phyloP scores from a whole-genome alignment of 768 basidiomycete species.

The Cubamyces sp. region DNA sequence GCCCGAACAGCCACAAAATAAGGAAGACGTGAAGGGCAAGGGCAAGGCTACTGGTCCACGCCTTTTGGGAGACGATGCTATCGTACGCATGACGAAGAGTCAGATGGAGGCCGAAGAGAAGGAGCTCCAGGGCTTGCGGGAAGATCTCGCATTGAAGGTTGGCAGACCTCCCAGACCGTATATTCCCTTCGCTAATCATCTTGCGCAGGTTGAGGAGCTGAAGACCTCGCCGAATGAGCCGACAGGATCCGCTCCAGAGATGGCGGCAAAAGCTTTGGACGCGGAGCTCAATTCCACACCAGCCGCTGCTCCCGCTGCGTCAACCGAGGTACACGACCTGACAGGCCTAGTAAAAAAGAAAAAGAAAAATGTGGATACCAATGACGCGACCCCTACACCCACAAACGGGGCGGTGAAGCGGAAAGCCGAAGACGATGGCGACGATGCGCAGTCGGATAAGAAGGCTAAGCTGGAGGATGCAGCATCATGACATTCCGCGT shows the following conservation, averaged over 20 bases:
- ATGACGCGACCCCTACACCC: conserved; percentile 28
- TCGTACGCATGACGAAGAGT: conserved; percentile 68
- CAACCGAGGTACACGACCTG: conserved; percentile 72
- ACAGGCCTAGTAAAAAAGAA: conserved; percentile 92
- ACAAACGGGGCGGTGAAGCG: conserved; percentile 52
- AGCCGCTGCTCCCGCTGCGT: conserved; percentile 37
- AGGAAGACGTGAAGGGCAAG: conserved; percentile 65
- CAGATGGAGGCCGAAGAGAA: conserved; percentile 81
- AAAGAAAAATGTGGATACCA: conserved; percentile 47
- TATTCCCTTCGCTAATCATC: not conserved
- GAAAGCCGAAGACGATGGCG: conserved; percentile 67
- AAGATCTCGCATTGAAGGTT: conserved; percentile 85
- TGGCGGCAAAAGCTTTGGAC: conserved; percentile 74
- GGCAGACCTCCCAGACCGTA: conserved; percentile 1
- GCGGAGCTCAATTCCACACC: conserved; percentile 60
- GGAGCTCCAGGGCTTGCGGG: conserved; percentile 73
- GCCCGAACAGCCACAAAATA: conserved; percentile 27
- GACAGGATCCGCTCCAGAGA: conserved; percentile 62
- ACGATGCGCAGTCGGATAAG: conserved; percentile 50
- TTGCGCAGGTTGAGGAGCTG: conserved; percentile 83
- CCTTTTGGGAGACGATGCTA: conserved; percentile 54
- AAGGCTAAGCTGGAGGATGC: conserved; percentile 62
- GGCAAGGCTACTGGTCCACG: conserved; percentile 58
- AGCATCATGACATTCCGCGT: conserved; percentile 26
- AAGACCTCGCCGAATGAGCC: conserved; percentile 76